Base-by-base conservation (phyloP, 495 filamentous ascomycete species). In the Paragyromitra xinjiangensis region DNA sequence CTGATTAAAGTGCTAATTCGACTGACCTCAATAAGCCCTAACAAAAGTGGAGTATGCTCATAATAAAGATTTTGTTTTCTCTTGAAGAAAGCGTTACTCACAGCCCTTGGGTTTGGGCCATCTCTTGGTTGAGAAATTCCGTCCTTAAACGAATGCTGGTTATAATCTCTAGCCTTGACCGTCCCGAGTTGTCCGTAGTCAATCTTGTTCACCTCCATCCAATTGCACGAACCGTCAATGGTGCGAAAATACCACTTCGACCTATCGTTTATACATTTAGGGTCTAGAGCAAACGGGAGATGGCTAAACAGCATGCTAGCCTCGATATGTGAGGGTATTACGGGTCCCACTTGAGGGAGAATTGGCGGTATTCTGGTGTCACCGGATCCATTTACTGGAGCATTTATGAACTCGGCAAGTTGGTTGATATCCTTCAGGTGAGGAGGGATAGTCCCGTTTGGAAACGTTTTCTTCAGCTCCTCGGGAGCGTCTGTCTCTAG, bases 191-290 rank as follows among this genome's bases (percentile, higher is more conserved):
- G 56, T n/a, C 56, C 56, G 29, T 61, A 61, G 14, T 19, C 29
- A 61, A 61, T 61, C 29, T 61, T 61, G 16, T 61, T 61, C 56
- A 19, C 29, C 56, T 61, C 56, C 56, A 61, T 39, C 56, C 56
- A 61, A 61, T 61, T 61, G 56, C 56, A 61, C n/a, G 56, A 61
- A 37, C 56, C 56, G n/a, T 61, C 56, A 37, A 61, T 61, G 11
- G 56, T 61, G 56, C 56, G 56, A 39, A 61, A 61, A 37, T 39
- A 61, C 56, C 56, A 61, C 29, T 61, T 61, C 37, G 56, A 61
- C 29, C 6, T 61, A 3, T 61, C 29, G 56, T 61, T 61, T n/a
- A 19, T 61, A 37, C 56, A 61, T 39, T 39, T 34, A 16, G 56
- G 56, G 16, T 61, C 56, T 3, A 61, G 56, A 7, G 56, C 16